Conservation (phyloP, 139 green algal species). For the Deuterostichococcus epilithicus region DNA sequence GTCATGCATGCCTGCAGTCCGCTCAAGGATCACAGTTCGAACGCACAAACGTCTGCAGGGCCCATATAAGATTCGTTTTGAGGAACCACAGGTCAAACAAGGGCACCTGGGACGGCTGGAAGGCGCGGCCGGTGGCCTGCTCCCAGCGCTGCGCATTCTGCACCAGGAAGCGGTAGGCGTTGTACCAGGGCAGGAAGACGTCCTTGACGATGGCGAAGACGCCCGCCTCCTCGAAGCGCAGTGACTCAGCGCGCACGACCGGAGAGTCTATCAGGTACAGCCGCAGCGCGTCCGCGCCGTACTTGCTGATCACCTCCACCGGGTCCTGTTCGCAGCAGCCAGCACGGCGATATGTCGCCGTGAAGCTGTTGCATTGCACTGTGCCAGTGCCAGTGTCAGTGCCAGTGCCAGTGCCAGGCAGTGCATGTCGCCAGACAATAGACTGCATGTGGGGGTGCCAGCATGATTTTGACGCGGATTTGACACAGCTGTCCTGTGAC, state of each 20-base stretch:
- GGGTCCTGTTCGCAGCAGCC: slow-evolving; percentile 59
- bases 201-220: slow-evolving; percentile 94
- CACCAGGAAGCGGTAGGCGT: slow-evolving; percentile 92
- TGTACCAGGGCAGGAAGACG: slow-evolving; percentile 99
- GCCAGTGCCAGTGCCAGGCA: too few species aligned
- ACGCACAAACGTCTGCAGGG: too few species aligned
- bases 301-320: slow-evolving; percentile 80
- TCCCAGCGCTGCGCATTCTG: slow-evolving; percentile 84
- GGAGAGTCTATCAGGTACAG: slow-evolving; percentile 99
- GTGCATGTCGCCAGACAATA: neutral
- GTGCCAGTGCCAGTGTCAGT: too few species aligned
- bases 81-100: too few species aligned
- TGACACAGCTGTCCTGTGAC: too few species aligned
- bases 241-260: slow-evolving; percentile 86
- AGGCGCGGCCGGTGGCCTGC: slow-evolving; percentile 43
- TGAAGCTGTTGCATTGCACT: too few species aligned
- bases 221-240: slow-evolving; percentile 94
- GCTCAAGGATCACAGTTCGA: too few species aligned
- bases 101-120: slow-evolving; percentile 48
- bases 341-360: slow-evolving; percentile 2
- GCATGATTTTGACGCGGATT: too few species aligned
- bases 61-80: too few species aligned
- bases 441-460: too few species aligned
- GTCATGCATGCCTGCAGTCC: too few species aligned
- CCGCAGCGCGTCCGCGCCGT: slow-evolving; percentile 91